Evolutionary conservation across 2,329 filamentous ascomycete genomes (phyloP).

Genomic region (Venturia pyrina): DNA sequence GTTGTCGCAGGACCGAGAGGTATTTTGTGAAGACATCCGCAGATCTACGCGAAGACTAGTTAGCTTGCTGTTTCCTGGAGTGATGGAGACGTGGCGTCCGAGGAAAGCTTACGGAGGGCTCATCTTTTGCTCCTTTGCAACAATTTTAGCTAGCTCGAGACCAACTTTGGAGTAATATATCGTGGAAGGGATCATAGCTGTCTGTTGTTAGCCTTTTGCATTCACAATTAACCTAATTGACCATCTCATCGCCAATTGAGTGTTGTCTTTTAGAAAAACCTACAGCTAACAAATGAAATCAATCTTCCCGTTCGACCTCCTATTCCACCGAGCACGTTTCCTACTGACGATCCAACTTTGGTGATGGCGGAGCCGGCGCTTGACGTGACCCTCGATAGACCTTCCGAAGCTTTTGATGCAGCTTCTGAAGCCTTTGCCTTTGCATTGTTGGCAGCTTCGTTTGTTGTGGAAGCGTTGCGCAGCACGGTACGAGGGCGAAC

Average conservation of each 20-base stretch:
- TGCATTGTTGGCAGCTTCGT: conserved; percentile 35
- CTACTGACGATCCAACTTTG: conserved; percentile 41
- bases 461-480: conserved; percentile 40
- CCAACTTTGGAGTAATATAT: conserved; percentile 88
- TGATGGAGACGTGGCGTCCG: conserved; percentile 5
- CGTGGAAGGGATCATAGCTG: conserved; percentile 53
- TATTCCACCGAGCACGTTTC: conserved; percentile 60
- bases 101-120: conserved; percentile 69
- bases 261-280: conserved; percentile 28
- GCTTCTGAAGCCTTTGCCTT: conserved; percentile 34
- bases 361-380: conserved; percentile 69
- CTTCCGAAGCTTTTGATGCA: conserved; percentile 62
- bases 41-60: conserved; percentile 6
- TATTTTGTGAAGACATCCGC: conserved; percentile 12
- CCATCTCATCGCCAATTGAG: not conserved
- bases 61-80: not conserved
- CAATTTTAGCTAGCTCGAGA: conserved; percentile 76
- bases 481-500: conserved; percentile 30
- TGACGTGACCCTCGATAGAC: conserved; percentile 70
- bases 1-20: conserved; percentile 48
- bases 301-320: conserved; percentile 75
- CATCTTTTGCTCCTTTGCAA: conserved; percentile 86
- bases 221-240: conserved; percentile 1
- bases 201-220: not conserved
- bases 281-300: conserved; percentile 78